Evolutionary conservation across 2,329 filamentous ascomycete species (phyloP).

Genomic region (Gaeumannomyces tritici): DNA sequence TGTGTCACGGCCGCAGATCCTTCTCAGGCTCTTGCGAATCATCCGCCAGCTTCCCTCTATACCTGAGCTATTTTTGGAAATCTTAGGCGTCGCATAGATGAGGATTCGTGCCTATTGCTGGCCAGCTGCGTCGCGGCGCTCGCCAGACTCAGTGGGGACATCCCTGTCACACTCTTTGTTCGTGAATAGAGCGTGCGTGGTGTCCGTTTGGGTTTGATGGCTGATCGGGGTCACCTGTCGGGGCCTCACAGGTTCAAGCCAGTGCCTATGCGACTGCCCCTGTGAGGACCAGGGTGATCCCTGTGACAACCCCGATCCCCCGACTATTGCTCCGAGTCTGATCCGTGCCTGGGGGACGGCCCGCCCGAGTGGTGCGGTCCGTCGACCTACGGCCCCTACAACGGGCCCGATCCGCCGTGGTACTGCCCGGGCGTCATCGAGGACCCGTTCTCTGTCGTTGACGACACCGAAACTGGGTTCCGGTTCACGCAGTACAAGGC

Average conservation of each 20-base stretch:
- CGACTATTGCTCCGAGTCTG: not conserved
- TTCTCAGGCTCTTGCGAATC: not conserved
- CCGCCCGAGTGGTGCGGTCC: not conserved
- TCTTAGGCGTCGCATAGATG: not conserved
- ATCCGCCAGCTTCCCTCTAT: not conserved
- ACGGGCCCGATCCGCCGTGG: not conserved
- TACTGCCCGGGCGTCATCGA: not conserved
- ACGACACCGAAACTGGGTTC: slow-evolving; percentile 18
- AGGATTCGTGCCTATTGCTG: not conserved
- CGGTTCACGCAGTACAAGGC: slow-evolving; percentile 9
- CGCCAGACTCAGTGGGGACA: not conserved
- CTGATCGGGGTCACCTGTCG: not conserved
- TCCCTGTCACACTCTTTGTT: no score
- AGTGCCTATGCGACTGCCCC: not conserved
- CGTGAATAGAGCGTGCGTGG: not conserved
- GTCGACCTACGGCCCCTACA: not conserved
- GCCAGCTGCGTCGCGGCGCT: not conserved
- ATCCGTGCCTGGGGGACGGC: not conserved
- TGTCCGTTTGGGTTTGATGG: not conserved
- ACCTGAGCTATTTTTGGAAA: not conserved
- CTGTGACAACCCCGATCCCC: not conserved
- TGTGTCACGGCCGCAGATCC: not conserved
- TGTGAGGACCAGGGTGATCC: not conserved
- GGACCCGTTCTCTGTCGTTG: slow-evolving; percentile 3
- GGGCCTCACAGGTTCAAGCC: not conserved